These are phyloP conservation scores for Boletus barrowsii DNA, from an alignment of 768 basidiomycete genomes.

Conservation along the genomic window DNA sequence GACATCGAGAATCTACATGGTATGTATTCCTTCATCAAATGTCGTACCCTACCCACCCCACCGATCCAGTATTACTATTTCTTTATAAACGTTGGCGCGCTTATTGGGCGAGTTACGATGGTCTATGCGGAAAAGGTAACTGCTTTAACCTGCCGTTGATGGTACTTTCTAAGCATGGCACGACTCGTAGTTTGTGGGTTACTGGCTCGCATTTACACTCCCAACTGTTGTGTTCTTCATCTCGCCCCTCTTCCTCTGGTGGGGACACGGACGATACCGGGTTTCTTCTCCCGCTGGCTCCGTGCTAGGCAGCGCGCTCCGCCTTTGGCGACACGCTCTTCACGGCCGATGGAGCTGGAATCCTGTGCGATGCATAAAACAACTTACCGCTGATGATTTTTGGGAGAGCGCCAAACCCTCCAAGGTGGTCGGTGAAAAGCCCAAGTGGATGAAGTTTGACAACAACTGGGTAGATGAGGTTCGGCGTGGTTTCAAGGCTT, in stretches of 20 bases:
- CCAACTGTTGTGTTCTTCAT: conserved; percentile 60
- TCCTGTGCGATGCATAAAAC: conserved; percentile 44
- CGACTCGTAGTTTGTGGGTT: conserved; percentile 52
- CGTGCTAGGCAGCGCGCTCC: conserved; percentile 49
- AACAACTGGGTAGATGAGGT: conserved; percentile 80
- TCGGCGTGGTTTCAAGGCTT: conserved; percentile 68
- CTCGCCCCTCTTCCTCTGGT: conserved; percentile 56
- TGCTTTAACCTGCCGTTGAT: background rate
- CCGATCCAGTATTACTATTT: conserved; percentile 56
- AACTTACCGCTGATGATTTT: conserved; percentile 58
- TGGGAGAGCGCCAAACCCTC: conserved; percentile 76
- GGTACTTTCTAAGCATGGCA: background rate
- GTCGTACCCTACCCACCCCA: background rate
- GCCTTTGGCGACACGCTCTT: conserved; percentile 46
- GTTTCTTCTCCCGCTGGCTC: conserved; percentile 62
- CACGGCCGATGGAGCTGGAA: conserved; percentile 54
- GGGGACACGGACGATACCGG: conserved; percentile 55
- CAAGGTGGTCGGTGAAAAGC: conserved; percentile 41
- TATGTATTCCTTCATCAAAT: conserved; percentile 22
- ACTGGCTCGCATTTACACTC: conserved; percentile 64
- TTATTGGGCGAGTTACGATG: conserved; percentile 68
- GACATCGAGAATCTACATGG: conserved; percentile 71
- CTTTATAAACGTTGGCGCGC: conserved; percentile 71
- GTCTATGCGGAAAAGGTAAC: conserved; percentile 60
- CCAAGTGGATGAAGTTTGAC: conserved; percentile 71